Percentiles rank a stretch among this genome's conserved stretches.
These are phyloP conservation scores for Pogostemon cablin DNA, from an alignment of 257 asterid species.

Conservation along the genomic window DNA sequence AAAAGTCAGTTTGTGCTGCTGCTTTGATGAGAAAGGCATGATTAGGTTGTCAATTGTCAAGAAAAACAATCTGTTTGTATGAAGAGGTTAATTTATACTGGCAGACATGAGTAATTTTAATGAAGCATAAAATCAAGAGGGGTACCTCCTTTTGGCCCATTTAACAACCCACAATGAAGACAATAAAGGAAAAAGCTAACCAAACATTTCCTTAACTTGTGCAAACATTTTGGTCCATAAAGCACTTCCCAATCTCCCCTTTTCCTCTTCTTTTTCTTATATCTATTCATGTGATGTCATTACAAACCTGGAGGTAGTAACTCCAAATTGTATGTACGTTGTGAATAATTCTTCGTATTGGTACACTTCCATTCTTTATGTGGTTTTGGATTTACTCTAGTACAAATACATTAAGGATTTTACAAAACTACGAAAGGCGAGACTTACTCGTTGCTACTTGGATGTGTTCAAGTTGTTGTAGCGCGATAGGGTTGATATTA, in stretches of 20 bases:
- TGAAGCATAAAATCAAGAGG: constrained; percentile 33
- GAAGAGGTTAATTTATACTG: constrained; percentile 16
- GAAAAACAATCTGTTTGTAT: neutral
- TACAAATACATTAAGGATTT: constrained; percentile 28
- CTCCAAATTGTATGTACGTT: neutral
- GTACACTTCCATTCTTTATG: constrained; percentile 19
- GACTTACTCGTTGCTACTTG: constrained; percentile 46
- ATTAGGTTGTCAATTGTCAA: too few relatives aligned
- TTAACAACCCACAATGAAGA: constrained; percentile 41
- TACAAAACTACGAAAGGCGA: constrained; percentile 27
- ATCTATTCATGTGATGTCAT: constrained; percentile 6
- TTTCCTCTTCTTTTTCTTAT: constrained; percentile 21
- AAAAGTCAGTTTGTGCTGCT: constrained; percentile 30
- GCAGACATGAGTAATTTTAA: constrained; percentile 35
- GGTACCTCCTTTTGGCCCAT: constrained; percentile 37
- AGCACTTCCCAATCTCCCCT: constrained; percentile 24
- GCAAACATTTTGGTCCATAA: constrained; percentile 32
- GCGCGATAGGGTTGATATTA: constrained; percentile 53
- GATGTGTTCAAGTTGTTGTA: constrained; percentile 39
- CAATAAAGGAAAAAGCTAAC: constrained; percentile 34
- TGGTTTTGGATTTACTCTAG: constrained; percentile 2
- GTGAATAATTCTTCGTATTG: neutral
- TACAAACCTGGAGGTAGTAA: constrained; percentile 1
- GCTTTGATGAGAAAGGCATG: too few relatives aligned
- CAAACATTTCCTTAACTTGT: constrained; percentile 27